phyloP scores from a whole-genome alignment of 495 filamentous ascomycete species.

The Astrothelium subdiscretum region DNA sequence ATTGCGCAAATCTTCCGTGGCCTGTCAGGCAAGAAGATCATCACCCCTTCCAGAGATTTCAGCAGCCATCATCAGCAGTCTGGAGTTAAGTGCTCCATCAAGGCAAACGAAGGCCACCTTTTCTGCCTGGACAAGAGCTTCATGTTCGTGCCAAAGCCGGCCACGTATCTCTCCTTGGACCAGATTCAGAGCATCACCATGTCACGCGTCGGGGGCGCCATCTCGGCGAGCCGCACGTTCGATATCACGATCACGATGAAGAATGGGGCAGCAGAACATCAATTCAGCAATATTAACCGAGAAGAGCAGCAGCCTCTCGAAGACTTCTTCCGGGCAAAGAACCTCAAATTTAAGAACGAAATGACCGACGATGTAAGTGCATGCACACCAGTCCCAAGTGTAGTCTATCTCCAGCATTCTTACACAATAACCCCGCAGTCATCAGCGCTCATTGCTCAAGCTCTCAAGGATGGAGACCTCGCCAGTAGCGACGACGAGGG shows the following conservation, averaged over 20 bases:
- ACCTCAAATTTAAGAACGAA: slow-evolving; percentile 92
- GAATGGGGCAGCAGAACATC: slow-evolving; percentile 61
- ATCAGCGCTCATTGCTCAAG: slow-evolving; percentile 62
- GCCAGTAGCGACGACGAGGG: slow-evolving; percentile 82
- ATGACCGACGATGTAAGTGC: slow-evolving; percentile 56
- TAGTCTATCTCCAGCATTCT: slow-evolving; percentile 2
- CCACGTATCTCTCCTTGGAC: slow-evolving; percentile 90
- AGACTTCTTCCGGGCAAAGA: slow-evolving; percentile 89
- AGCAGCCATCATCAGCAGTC: slow-evolving; percentile 80
- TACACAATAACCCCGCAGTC: slow-evolving; percentile 24
- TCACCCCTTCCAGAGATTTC: slow-evolving; percentile 88
- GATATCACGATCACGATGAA: slow-evolving; percentile 91
- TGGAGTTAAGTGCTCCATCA: slow-evolving; percentile 98
- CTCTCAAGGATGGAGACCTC: slow-evolving; percentile 62
- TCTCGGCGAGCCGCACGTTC: slow-evolving; percentile 90
- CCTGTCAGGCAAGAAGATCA: slow-evolving; percentile 85
- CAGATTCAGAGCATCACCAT: slow-evolving; percentile 82
- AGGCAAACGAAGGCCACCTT: slow-evolving; percentile 92
- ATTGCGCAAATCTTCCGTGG: slow-evolving; percentile 91
- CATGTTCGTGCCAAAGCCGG: slow-evolving; percentile 97
- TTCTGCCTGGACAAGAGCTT: slow-evolving; percentile 97
- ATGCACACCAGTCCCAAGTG: neutral
- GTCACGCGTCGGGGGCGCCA: slow-evolving; percentile 86
- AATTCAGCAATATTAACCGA: slow-evolving; percentile 98
- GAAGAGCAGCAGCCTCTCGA: slow-evolving; percentile 95